A percentile compares a stretch with the other conserved stretches of the same genome.
phyloP scores from a whole-genome alignment of 1,284 basidiomycete species.

The Sporisorium iseilematis-ciliati region DNA sequence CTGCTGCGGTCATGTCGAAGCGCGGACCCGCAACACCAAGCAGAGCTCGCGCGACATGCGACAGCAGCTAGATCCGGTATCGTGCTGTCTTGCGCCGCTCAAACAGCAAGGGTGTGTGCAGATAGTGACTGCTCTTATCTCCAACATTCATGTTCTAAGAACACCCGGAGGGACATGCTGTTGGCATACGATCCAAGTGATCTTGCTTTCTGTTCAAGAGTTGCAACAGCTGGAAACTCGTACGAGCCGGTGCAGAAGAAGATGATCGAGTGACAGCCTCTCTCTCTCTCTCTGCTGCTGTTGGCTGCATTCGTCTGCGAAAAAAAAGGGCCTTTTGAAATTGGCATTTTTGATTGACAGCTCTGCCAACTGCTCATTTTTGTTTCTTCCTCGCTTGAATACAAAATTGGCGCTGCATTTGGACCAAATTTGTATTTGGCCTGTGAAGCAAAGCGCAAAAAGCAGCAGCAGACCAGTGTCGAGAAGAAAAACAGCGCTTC shows the following conservation, averaged over 20 bases:
- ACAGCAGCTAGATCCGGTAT: too few relatives aligned
- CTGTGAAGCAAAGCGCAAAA: not conserved
- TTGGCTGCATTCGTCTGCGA: not conserved
- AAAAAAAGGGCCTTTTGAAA: not conserved
- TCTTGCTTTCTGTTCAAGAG: not conserved
- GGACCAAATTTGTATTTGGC: conserved; percentile 8
- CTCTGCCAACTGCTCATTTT: conserved; percentile 4
- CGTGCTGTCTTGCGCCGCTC: not conserved
- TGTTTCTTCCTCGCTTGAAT: not conserved
- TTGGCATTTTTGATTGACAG: not conserved
- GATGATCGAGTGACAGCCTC: conserved; percentile 2
- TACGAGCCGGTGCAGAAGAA: not conserved
- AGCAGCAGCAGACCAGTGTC: not conserved
- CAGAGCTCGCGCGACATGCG: conserved; percentile 14
- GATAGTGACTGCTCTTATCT: not conserved
- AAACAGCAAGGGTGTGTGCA: not conserved
- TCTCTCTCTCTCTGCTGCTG: too few relatives aligned
- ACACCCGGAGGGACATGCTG: too few relatives aligned
- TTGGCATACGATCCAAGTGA: not conserved
- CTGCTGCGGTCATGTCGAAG: conserved; percentile 44
- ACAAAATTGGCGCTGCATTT: not conserved
- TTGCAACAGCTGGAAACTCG: not conserved
- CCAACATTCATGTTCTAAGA: not conserved
- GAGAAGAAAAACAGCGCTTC: not conserved
- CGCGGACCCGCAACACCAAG: conserved; percentile 27